Evolutionary conservation across 106 monocot species (phyloP).

Genomic region (Dendrobium nobile): DNA sequence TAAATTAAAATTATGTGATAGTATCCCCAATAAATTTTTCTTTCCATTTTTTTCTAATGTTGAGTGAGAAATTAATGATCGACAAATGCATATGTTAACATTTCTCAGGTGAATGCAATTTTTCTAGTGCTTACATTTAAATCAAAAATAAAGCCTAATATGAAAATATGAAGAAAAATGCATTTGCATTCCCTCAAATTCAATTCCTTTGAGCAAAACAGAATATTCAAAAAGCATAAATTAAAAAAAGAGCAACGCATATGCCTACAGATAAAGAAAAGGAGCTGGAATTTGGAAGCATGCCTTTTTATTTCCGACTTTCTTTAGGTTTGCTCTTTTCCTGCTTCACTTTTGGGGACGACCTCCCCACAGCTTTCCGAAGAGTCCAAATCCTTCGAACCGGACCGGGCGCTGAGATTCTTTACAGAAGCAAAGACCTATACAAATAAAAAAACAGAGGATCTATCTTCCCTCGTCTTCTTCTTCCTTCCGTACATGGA

Average conservation of each 20-base stretch:
- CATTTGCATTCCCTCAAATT: neutral
- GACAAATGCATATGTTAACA: too few species aligned
- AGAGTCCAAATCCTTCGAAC: neutral
- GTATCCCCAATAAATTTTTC: too few species aligned
- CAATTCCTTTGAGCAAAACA: neutral
- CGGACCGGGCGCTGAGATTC: neutral
- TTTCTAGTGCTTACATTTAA: neutral
- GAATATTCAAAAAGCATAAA: neutral
- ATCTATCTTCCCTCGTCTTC: neutral
- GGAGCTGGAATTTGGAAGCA: neutral
- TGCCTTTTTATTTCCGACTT: neutral
- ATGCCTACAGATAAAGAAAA: neutral
- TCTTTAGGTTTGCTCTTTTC: neutral
- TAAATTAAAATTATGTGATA: too few species aligned
- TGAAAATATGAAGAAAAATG: neutral
- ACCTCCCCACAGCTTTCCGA: neutral
- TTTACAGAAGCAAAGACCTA: neutral
- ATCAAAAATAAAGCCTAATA: neutral
- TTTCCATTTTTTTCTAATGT: too few species aligned
- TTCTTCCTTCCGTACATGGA: neutral
- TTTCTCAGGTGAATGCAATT: too few species aligned
- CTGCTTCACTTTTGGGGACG: neutral
- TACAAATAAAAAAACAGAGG: neutral
- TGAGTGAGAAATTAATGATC: too few species aligned
- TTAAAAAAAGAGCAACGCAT: neutral